Percentiles rank a stretch among this genome's conserved stretches.
Evolutionary conservation across 768 basidiomycete species (phyloP).

Genomic region (Rhizopogon rudus): DNA sequence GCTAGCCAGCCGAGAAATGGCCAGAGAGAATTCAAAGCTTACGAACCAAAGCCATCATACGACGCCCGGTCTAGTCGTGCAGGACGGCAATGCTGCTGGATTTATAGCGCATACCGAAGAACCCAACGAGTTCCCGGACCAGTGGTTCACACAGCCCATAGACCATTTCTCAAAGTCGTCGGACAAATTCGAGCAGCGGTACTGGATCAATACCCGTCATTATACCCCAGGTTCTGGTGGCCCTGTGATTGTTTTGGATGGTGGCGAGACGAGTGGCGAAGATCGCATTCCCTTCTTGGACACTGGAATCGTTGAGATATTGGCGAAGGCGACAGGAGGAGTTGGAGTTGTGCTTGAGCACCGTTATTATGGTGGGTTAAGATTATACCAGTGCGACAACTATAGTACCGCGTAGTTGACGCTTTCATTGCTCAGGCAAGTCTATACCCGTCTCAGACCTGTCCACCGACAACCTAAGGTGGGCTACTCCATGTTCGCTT

Average conservation of each 20-base stretch:
- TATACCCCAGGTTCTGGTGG: conserved; percentile 67
- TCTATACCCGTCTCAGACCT: conserved; percentile 76
- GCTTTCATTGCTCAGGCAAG: conserved; percentile 38
- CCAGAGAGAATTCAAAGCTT: conserved; percentile 10
- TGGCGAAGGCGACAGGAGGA: conserved; percentile 81
- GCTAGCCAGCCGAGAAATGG: conserved; percentile 28
- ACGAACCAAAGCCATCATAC: neutral
- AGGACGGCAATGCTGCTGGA: conserved; percentile 10
- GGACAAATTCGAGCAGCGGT: conserved; percentile 79
- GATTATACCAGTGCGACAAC: conserved; percentile 5
- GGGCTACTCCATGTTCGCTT: conserved; percentile 1
- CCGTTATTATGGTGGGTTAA: conserved; percentile 69
- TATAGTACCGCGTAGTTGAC: neutral
- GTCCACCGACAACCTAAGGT: conserved; percentile 80
- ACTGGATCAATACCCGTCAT: conserved; percentile 85
- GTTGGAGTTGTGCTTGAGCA: conserved; percentile 91
- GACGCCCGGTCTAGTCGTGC: conserved; percentile 16
- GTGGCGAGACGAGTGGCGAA: conserved; percentile 88
- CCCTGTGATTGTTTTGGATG: conserved; percentile 88
- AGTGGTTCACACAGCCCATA: conserved; percentile 80
- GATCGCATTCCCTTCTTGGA: conserved; percentile 51
- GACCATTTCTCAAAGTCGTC: conserved; percentile 66
- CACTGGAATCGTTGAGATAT: conserved; percentile 82
- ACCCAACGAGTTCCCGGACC: conserved; percentile 43
- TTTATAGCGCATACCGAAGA: conserved; percentile 9